phyloP scores from a whole-genome alignment of 306 rosid species.

The Casuarina cunninghamiana region DNA sequence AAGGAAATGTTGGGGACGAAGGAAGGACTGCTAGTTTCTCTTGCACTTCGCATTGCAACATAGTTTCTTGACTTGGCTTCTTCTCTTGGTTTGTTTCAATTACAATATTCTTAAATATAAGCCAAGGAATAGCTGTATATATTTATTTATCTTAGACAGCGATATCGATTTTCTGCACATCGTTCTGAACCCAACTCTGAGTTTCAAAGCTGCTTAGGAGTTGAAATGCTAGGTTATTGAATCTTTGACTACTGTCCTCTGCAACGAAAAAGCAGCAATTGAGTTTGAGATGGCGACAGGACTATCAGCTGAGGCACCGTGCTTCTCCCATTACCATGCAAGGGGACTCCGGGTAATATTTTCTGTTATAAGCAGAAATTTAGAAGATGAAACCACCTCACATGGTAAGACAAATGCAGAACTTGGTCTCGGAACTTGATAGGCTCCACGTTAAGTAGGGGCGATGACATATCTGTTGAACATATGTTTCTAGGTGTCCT shows the following conservation, averaged over 20 bases:
- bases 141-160: too few relatives aligned
- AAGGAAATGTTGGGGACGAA: not conserved
- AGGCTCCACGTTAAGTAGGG: not conserved
- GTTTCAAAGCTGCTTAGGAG: too few relatives aligned
- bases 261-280: not conserved
- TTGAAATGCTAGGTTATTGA: not conserved
- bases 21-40: slow-evolving; percentile 1
- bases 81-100: not conserved
- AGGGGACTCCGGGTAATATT: slow-evolving; percentile 26
- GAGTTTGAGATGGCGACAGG: slow-evolving; percentile 24
- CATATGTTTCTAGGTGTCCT: too few relatives aligned
- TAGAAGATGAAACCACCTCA: not conserved
- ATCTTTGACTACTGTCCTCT: not conserved
- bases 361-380: not conserved
- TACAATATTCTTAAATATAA: not conserved
- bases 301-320: slow-evolving; percentile 8
- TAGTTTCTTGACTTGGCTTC: not conserved
- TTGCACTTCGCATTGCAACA: not conserved
- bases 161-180: too few relatives aligned
- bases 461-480: too few relatives aligned
- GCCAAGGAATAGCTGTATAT: not conserved
- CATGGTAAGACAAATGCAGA: too few relatives aligned
- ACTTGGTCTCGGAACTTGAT: too few relatives aligned
- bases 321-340: slow-evolving; percentile 4
- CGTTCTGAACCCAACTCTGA: too few relatives aligned